Evolutionary conservation across 441 rosid species (phyloP), one percentile per base, ranked within the genome.

Genomic region (Pelargonium exstipulatum): DNA sequence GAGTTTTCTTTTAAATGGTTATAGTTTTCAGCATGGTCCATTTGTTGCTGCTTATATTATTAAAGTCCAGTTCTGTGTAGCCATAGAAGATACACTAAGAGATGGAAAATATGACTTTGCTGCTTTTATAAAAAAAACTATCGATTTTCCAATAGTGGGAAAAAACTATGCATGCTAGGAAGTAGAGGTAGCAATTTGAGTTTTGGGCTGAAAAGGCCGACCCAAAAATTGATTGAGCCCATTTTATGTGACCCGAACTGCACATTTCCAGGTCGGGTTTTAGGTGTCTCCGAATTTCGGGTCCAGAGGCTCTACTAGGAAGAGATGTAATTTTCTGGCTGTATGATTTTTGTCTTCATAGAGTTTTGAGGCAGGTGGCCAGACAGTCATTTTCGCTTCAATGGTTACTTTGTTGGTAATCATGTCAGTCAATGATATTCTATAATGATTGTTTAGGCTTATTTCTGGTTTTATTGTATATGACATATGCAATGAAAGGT

Each of bases 1-100:
- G 64, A 35, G 49, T 42, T 9, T 10, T 60, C 42, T 43, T 9
- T 51, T 48, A 24, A 67, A 67, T 79, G 13, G 49, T 12, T 65
- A 32, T 55, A 16, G 46, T 55, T 66, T 64, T 68, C 12, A 14
- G 45, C 43, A 20, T 60, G 61, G 62, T 4, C 16, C 65, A 22
- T 40, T 58, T 43, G 5, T 69, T 16, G 2, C 51, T 18, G 4
- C 57, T 16, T 60, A 26, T 4, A 67, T 67, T 64, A 64, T 43
- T 43, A 32, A 40, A 49, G 6, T 24, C 18, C 16, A 14, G 46
- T 9, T 9, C 22, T 2, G 13, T 48, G 40, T 32, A 24, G 29
- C 17, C 46, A 42, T 24, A 55, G 24, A 42, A 61, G 46, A 57
- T 22, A 1, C 20, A 4, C 5, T 32, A 16, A 49, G 67, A 63